These are phyloP conservation scores for Parietaria judaica DNA, from an alignment of 306 rosid species.

Conservation along the genomic window DNA sequence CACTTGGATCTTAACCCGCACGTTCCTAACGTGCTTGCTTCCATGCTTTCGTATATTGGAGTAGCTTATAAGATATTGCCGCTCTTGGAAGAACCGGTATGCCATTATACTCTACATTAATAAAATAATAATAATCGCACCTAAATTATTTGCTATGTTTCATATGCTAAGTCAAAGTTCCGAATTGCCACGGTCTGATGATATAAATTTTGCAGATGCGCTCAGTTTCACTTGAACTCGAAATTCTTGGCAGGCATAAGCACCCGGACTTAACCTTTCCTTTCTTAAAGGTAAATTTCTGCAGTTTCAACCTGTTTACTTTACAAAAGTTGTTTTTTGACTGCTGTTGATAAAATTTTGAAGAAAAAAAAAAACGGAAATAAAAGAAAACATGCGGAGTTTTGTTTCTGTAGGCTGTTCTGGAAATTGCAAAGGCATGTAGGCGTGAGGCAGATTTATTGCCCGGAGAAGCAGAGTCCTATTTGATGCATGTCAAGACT, in stretches of 20 bases:
- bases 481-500: slow-evolving; percentile 44
- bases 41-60: slow-evolving; percentile 83
- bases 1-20: slow-evolving; percentile 79
- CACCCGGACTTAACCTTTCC: slow-evolving; percentile 82
- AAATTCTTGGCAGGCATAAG: slow-evolving; percentile 88
- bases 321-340: no score
- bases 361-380: no score
- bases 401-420: slow-evolving; percentile 50
- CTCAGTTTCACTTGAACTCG: slow-evolving; percentile 73
- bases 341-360: no score
- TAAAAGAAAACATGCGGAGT: neutral
- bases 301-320: no score
- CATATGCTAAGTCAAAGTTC: neutral
- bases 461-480: slow-evolving; percentile 57
- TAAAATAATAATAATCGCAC: slow-evolving; percentile 13
- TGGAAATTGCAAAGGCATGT: slow-evolving; percentile 70
- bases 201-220: slow-evolving; percentile 58
- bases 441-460: slow-evolving; percentile 67
- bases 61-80: slow-evolving; percentile 85
- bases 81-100: slow-evolving; percentile 85
- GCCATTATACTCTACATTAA: slow-evolving; percentile 7
- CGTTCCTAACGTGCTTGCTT: slow-evolving; percentile 79
- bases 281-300: slow-evolving; percentile 56
- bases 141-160: slow-evolving; percentile 16
- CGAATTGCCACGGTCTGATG: slow-evolving; percentile 21